Evolutionary conservation across 2,329 filamentous ascomycete species (phyloP).

Genomic region (Cercospora sp.): DNA sequence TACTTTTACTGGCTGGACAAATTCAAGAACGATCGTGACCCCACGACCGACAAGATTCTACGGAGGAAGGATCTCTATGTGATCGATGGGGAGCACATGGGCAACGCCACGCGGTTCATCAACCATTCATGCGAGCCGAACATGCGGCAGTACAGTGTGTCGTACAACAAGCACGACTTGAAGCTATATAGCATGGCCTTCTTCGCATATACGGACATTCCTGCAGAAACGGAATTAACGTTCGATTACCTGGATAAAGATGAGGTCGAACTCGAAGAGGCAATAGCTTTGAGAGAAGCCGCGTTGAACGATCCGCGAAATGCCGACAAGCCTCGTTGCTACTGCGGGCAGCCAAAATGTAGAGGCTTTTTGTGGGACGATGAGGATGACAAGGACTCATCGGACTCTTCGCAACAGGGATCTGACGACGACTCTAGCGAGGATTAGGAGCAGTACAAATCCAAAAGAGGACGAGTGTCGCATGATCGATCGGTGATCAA

Average conservation of each 20-base stretch:
- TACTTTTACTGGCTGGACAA: constrained; percentile 84
- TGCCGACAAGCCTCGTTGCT: constrained; percentile 45
- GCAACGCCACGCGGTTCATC: constrained; percentile 77
- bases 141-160: constrained; percentile 74
- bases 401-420: not conserved
- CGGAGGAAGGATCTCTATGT: constrained; percentile 46
- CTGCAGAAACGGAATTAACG: constrained; percentile 67
- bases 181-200: constrained; percentile 75
- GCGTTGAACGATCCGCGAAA: constrained; percentile 54
- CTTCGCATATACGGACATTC: constrained; percentile 69
- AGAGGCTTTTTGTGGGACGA: constrained; percentile 66
- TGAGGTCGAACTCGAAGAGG: constrained; percentile 44
- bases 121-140: constrained; percentile 83
- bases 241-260: constrained; percentile 77
- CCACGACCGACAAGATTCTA: constrained; percentile 53
- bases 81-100: constrained; percentile 70
- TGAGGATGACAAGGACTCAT: not conserved
- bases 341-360: constrained; percentile 66
- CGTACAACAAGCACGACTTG: constrained; percentile 73
- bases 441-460: not conserved
- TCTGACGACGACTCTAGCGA: not conserved
- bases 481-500: too few relatives aligned
- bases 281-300: constrained; percentile 36
- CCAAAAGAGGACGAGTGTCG: too few relatives aligned
- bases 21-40: constrained; percentile 49